Conservation (phyloP, 495 filamentous ascomycete genomes). For the Arthonia radiata region DNA sequence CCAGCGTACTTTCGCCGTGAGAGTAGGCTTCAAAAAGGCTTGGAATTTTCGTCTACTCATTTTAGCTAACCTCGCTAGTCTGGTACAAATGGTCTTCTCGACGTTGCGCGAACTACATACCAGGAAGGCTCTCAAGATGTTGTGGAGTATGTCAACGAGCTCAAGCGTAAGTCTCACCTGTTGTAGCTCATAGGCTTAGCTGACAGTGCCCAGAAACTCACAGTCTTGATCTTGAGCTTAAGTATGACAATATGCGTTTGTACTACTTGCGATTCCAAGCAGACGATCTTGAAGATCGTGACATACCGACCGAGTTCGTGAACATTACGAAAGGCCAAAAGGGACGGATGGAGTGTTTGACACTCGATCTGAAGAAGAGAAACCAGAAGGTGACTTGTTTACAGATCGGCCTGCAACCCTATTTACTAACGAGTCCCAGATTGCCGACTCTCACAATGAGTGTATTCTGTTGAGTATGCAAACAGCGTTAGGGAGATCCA, state of each 20-base stretch:
- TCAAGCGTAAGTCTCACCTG: constrained; percentile 24
- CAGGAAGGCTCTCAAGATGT: constrained; percentile 64
- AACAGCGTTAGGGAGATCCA: not conserved
- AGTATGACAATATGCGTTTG: constrained; percentile 49
- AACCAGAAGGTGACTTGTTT: constrained; percentile 12
- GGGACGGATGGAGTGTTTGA: constrained; percentile 60
- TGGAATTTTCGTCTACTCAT: too few relatives aligned
- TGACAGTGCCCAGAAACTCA: constrained; percentile 22
- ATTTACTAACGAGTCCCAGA: constrained; percentile 13
- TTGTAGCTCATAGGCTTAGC: not conserved
- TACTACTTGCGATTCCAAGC: constrained; percentile 54
- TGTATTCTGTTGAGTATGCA: constrained; percentile 45
- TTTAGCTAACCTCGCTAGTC: constrained; percentile 26
- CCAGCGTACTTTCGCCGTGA: constrained; percentile 80
- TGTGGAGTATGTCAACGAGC: constrained; percentile 36
- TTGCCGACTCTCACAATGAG: constrained; percentile 56
- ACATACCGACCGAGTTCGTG: constrained; percentile 47
- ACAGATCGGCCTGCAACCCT: not conserved
- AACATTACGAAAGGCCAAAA: constrained; percentile 52
- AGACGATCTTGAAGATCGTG: constrained; percentile 32
- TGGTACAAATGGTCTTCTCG: constrained; percentile 63
- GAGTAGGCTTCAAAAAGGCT: too few relatives aligned
- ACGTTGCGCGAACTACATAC: constrained; percentile 67
- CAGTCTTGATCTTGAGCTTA: constrained; percentile 36
- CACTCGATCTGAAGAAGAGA: constrained; percentile 50